Base-by-base conservation (phyloP, 441 rosid genomes). In the Pelargonium cotyledonis region DNA sequence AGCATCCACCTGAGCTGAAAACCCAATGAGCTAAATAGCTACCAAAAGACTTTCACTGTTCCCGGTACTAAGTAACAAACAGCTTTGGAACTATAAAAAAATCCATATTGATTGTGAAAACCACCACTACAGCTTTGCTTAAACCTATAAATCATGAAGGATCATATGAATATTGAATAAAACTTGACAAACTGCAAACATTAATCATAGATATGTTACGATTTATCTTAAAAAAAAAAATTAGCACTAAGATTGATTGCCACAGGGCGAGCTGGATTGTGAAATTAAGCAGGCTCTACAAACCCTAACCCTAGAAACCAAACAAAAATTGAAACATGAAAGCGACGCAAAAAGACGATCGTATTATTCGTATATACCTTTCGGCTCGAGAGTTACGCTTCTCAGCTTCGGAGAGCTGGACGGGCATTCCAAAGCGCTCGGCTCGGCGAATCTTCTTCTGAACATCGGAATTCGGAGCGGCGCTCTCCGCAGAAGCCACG, bases 321-420 rank as follows among this genome's bases (percentile, higher is more conserved):
- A 38, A 6, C 41, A 38, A 6, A 38, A 38, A 38, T 38, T 1
- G 41, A 38, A 38, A 6, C 41, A 7, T 5, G 5, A 38, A 38
- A 38, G 5, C 41, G 8, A 38, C 41, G 41, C 7, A 38, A 16
- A 16, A 18, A 57, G 9, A 29, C 65, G 9, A 10, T 21, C 23
- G 23, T 21, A 21, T 21, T 21, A 21, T 21, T n/a, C 26, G 15
- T 11, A 63, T 9, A 11, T 38, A 75, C 77, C 77, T 75, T 29
- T 75, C 77, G 14, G 77, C 77, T 16, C 77, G 70, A 70, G 77
- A 63, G 57, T 68, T 67, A 2, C 78, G 75, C 68, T 75, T 75
- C 75, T 75, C 78, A 5, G 57, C 66, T 70, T 75, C 78, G 40
- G 78, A 71, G 62, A 75, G 26, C 65, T 75, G 75, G 44, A 75